Conservation (phyloP, 2,329 filamentous ascomycete species). For the Exophiala alcalophila region DNA sequence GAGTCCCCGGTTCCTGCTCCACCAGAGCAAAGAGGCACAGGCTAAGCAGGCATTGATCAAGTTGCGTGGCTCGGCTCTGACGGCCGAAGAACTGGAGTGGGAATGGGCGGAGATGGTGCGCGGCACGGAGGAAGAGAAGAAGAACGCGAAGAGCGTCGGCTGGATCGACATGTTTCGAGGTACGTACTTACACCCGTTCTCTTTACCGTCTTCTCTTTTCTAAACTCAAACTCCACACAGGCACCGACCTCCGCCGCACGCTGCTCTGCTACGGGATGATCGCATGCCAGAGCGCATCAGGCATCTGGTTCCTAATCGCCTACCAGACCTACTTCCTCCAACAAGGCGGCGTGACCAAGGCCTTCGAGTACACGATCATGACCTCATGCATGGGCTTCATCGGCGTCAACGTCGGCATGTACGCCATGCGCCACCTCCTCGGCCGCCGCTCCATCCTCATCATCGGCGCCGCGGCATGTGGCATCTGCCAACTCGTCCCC, state of each 20-base stretch:
- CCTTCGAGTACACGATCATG: conserved; percentile 52
- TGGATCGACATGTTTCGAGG: conserved; percentile 23
- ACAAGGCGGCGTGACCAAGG: conserved; percentile 41
- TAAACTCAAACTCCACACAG: no score
- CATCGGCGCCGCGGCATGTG: conserved; percentile 45
- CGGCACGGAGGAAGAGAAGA: conserved; percentile 24
- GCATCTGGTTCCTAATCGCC: conserved; percentile 52
- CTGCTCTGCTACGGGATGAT: conserved; percentile 52
- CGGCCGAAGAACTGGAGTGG: conserved; percentile 15
- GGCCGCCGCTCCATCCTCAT: conserved; percentile 50
- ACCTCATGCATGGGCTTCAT: conserved; percentile 50
- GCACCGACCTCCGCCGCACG: conserved; percentile 49
- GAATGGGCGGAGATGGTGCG: conserved; percentile 25
- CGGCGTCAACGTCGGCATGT: conserved; percentile 51
- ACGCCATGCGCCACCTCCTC: conserved; percentile 47
- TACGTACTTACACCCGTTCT: no score
- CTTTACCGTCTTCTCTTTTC: no score
- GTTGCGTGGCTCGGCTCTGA: conserved; percentile 10
- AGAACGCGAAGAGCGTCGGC: conserved; percentile 17
- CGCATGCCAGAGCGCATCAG: conserved; percentile 45
- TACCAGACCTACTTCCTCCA: conserved; percentile 48
- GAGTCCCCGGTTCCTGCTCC: conserved; percentile 32
- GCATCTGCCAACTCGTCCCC: conserved; percentile 46
- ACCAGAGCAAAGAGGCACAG: conserved; percentile 25
- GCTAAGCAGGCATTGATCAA: conserved; percentile 8